Conservation (phyloP, 352 stramenopile species). For the Pythium sukuiense region DNA sequence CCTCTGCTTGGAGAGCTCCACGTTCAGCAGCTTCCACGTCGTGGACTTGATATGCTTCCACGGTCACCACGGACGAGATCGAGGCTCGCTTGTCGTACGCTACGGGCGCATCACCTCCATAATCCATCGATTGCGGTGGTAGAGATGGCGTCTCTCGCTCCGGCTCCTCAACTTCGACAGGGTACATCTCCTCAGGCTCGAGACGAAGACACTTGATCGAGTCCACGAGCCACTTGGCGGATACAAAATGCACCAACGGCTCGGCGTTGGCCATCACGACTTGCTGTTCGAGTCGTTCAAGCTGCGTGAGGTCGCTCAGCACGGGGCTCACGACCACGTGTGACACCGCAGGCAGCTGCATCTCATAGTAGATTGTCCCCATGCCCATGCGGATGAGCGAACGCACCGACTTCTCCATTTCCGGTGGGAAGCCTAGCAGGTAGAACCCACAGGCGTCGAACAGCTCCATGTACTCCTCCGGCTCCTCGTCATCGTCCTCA, state of each 20-base stretch:
- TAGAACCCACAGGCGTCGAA: slow-evolving; percentile 69
- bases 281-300: slow-evolving; percentile 35
- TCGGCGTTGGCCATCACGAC: slow-evolving; percentile 33
- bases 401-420: slow-evolving; percentile 43
- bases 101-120: neutral
- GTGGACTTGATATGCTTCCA: neutral
- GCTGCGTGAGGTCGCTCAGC: slow-evolving; percentile 34
- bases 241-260: slow-evolving; percentile 49
- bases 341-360: slow-evolving; percentile 56
- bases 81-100: slow-evolving; percentile 5
- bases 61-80: neutral
- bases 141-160: neutral
- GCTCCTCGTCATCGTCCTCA: neutral
- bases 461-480: slow-evolving; percentile 46
- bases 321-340: slow-evolving; percentile 68
- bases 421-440: slow-evolving; percentile 50
- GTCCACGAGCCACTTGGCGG: slow-evolving; percentile 66
- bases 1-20: neutral
- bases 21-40: slow-evolving; percentile 9
- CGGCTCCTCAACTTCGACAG: slow-evolving; percentile 50
- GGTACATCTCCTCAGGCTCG: slow-evolving; percentile 65
- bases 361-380: slow-evolving; percentile 67
- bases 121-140: neutral
- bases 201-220: slow-evolving; percentile 47
- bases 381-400: slow-evolving; percentile 59